Evolutionary conservation across 331 rosid genomes (phyloP).

Genomic region (Arachis monticola): DNA sequence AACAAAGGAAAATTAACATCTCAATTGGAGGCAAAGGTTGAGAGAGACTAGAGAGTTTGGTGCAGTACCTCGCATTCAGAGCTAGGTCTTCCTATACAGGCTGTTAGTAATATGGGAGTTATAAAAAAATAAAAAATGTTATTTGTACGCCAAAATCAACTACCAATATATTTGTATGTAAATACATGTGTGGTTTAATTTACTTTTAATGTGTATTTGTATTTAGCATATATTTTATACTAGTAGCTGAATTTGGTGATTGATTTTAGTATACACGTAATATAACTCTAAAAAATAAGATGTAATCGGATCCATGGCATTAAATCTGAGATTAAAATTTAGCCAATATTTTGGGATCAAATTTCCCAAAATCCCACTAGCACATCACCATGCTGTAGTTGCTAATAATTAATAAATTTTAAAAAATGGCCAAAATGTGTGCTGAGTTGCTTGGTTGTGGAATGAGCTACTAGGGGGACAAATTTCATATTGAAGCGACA

Average conservation of each 20-base stretch:
- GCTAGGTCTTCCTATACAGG: constrained; percentile 14
- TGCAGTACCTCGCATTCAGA: constrained; percentile 23
- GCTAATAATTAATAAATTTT: constrained; percentile 21
- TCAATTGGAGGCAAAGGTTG: constrained; percentile 16
- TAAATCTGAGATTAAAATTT: constrained; percentile 29
- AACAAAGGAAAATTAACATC: background rate
- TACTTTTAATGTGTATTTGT: no score
- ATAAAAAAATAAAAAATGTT: background rate
- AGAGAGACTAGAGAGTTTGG: background rate
- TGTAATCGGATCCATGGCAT: constrained; percentile 28
- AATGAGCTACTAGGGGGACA: constrained; percentile 46
- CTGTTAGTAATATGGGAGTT: constrained; percentile 21
- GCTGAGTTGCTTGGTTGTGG: constrained; percentile 39
- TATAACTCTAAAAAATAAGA: background rate
- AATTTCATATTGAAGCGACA: constrained; percentile 46
- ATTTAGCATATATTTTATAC: no score
- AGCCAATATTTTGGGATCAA: constrained; percentile 48
- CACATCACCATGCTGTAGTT: background rate
- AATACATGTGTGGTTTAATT: no score
- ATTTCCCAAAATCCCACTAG: constrained; percentile 27
- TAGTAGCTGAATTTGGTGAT: no score
- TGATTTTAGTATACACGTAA: background rate
- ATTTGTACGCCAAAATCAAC: no score
- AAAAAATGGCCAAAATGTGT: constrained; percentile 36
- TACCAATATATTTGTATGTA: no score